Conservation (phyloP, 176 grass and related monocot genomes). For the Cocos nucifera region DNA sequence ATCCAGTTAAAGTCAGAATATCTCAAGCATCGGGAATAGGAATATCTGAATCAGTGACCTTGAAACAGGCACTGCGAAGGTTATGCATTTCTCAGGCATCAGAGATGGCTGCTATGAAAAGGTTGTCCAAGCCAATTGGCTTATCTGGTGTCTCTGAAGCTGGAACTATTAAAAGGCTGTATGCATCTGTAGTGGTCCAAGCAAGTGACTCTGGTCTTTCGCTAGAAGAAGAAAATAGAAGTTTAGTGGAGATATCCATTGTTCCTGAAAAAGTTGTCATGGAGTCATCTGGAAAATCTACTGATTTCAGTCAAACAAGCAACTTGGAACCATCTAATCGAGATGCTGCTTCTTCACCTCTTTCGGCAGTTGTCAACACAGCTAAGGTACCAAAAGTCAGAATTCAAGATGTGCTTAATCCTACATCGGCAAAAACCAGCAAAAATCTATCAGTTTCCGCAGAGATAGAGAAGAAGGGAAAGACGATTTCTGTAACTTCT, state of each 20-base stretch:
- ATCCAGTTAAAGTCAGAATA: conserved; percentile 32
- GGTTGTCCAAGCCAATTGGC: conserved; percentile 17
- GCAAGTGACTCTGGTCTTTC: conserved; percentile 11
- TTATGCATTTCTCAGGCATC: conserved; percentile 30
- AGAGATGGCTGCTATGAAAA: conserved; percentile 29
- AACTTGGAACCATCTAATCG: conserved; percentile 31
- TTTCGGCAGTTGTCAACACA: conserved; percentile 33
- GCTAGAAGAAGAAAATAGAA: conserved; percentile 3
- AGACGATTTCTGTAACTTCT: conserved; percentile 40
- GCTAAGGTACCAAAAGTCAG: conserved; percentile 54
- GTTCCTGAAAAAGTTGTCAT: conserved; percentile 25
- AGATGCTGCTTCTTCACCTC: conserved; percentile 28
- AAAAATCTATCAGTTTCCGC: conserved; percentile 21
- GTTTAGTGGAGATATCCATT: conserved; percentile 19
- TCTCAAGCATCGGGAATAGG: conserved; percentile 40
- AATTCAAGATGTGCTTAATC: conserved; percentile 90
- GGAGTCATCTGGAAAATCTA: conserved; percentile 26
- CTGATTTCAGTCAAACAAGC: conserved; percentile 19
- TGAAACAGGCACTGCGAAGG: conserved; percentile 62
- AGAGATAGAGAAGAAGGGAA: conserved; percentile 53
- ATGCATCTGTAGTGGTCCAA: conserved; percentile 21
- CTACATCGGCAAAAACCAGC: conserved; percentile 27
- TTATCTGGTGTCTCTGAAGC: conserved; percentile 15
- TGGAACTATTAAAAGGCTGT: conserved; percentile 22
- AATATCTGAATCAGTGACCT: conserved; percentile 65